phyloP scores from a whole-genome alignment of 2,329 filamentous ascomycete genomes.

The Neurospora sp. region DNA sequence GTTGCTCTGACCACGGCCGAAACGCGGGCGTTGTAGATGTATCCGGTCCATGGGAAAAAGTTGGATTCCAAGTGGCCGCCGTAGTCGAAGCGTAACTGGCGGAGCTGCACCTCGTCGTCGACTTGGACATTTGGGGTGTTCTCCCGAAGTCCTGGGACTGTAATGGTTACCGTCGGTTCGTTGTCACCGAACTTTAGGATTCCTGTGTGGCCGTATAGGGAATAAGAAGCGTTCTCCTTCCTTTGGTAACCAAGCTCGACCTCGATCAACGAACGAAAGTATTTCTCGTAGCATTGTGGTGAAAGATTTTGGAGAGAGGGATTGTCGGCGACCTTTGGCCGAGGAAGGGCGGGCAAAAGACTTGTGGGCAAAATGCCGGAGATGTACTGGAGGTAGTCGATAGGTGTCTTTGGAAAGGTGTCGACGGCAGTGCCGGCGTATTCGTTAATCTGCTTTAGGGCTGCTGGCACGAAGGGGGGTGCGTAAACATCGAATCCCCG shows the following conservation, averaged over 20 bases:
- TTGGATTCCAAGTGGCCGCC: neutral
- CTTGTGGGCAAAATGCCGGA: neutral
- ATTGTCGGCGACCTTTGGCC: neutral
- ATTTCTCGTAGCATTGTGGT: conserved; percentile 10
- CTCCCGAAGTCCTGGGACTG: conserved; percentile 16
- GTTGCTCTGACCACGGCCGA: conserved; percentile 11
- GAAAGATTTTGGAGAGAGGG: neutral
- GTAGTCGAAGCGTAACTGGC: conserved; percentile 10
- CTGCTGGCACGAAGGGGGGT: conserved; percentile 11
- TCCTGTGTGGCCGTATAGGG: conserved; percentile 12
- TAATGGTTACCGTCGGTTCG: conserved; percentile 5
- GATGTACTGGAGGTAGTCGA: conserved; percentile 7
- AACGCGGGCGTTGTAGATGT: conserved; percentile 14
- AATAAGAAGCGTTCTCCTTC: conserved; percentile 10
- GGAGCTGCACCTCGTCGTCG: conserved; percentile 15
- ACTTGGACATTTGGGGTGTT: conserved; percentile 15
- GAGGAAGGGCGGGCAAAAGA: conserved; percentile 3
- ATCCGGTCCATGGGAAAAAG: conserved; percentile 9
- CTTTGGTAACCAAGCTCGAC: conserved; percentile 9
- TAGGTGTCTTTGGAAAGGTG: conserved; percentile 4
- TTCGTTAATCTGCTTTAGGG: conserved; percentile 12
- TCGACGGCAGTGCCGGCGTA: conserved; percentile 1
- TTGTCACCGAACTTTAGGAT: neutral
- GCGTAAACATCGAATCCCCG: conserved; percentile 15
- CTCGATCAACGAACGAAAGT: conserved; percentile 10